A percentile compares a stretch with the other conserved stretches of the same genome.
Conservation (phyloP, 2,329 filamentous ascomycete genomes). For the Ophiocordyceps sinensis region DNA sequence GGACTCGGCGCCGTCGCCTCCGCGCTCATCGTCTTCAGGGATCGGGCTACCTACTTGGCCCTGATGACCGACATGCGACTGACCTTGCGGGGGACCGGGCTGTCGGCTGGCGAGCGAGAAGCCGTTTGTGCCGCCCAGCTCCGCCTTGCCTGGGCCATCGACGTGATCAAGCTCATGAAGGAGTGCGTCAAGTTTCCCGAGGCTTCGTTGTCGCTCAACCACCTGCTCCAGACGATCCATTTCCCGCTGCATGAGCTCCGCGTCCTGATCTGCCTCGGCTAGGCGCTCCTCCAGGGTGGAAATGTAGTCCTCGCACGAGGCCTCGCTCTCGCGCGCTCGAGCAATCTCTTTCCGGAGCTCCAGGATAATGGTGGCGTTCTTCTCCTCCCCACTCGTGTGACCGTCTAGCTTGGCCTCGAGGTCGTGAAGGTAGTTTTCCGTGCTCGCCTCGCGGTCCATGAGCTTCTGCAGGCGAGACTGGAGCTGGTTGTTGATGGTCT, state of each 20-base stretch:
- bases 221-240: constrained; percentile 90
- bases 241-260: constrained; percentile 92
- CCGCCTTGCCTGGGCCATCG: constrained; percentile 35
- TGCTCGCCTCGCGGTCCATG: constrained; percentile 79
- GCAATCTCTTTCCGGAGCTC: constrained; percentile 87
- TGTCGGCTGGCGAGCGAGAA: constrained; percentile 18
- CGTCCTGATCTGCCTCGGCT: constrained; percentile 89
- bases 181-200: constrained; percentile 87
- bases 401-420: constrained; percentile 83
- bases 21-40: constrained; percentile 34
- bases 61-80: constrained; percentile 38
- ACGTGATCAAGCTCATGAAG: constrained; percentile 79
- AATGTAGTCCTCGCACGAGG: constrained; percentile 88
- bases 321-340: constrained; percentile 78
- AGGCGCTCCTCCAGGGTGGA: constrained; percentile 90
- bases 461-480: constrained; percentile 85
- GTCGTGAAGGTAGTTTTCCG: constrained; percentile 84
- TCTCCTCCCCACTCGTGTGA: constrained; percentile 82
- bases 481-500: constrained; percentile 82
- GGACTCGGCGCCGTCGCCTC: constrained; percentile 21
- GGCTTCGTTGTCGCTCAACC: constrained; percentile 83
- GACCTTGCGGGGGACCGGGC: constrained; percentile 35
- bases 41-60: constrained; percentile 41
- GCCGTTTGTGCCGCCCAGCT: constrained; percentile 19
- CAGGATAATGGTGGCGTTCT: constrained; percentile 69